Base-by-base conservation (phyloP, 2,329 filamentous ascomycete genomes). In the Plenodomus lindquistii region DNA sequence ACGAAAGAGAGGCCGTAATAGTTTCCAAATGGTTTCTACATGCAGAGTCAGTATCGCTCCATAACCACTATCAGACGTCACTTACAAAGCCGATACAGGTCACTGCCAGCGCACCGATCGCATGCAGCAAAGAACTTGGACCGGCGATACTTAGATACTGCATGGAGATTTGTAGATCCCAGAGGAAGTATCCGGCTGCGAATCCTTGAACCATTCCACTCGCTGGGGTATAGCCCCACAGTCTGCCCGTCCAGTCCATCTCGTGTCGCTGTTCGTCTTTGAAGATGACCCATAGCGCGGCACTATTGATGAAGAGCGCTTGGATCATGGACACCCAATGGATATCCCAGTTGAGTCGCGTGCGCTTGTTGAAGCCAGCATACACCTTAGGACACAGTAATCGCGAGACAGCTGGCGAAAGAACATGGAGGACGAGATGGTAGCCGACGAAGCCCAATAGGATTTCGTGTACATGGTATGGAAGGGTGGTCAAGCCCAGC, bases 281-380 rank as follows among this genome's bases (percentile, higher is more conserved):
- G 43, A 64, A 64, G 72, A 91, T 88, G 42, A 89, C 81, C 79
- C 84, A 91, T 11, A 93, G 73, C 13, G 88, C 87, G 15, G 91
- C 76, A 45, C 61, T 69, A 68, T 87, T 89, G 75, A 94, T 89
- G 54, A 90, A 76, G 22, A 81, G 75, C 60, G 85, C 86, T 77
- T 94, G 90, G 41, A 89, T 77, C 65, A 94, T 81, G 35, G 88
- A 91, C 18, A 93, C 89, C 54, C 92, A 87, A 70, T 93, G 90
- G n/a, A 91, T 85, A 69, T 94, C 83, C 89, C 90, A 93, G 77
- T 88, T 94, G 59, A 90, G 77, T 66, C 80, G 81, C 54, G 87
- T 89, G 50, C 81, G 79, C 36, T 76, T 75, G 41, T 85, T 81
- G 57, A 89, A 80, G 43, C 74, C 72, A 42, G 76, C 71, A 73